Base-by-base conservation (phyloP, 257 asterid species). In the Lycium barbarum region DNA sequence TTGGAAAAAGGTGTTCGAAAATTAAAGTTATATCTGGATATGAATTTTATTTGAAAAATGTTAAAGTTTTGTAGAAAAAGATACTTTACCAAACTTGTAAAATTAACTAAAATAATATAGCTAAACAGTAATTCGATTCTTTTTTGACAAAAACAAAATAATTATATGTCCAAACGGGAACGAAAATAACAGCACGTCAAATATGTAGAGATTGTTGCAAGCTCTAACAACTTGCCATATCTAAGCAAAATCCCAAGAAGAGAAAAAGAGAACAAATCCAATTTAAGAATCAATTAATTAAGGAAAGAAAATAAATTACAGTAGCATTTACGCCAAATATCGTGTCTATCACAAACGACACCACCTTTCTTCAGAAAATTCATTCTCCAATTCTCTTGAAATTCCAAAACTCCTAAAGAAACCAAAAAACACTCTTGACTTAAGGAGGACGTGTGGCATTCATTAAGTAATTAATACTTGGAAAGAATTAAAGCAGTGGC, bases 301-400 rank as follows among this genome's bases (percentile, higher is more conserved):
- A 73, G 80, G 20, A 47, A 20, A 49, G 17, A 74, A 74, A 74
- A 6, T 22, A 72, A n/a, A 4, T 9, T 22, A 43, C 20, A 74
- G 81, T 49, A 43, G 57, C 62, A 74, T 74, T 49, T 74, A 74
- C 81, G 61, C 45, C 62, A 74, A 49, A 49, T 74, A 22, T 49
- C 43, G 81, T 49, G 81, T 74, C 43, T 74, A 74, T 22, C 33
- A 26, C 62, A 11, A 74, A 58, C 10, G 26, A 3, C 65, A 58
- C 10, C 65, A 58, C 65, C 26, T 58, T 15, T 7, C 1, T 17
- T 8, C 17, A 22, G 45, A 68, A 22, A 22, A 45, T 20, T 47
- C 20, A 26, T 61, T 22, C 67, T 58, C 1, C 68, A 2, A 26
- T 22, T 65, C 26, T 65, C 4, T 65, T 65, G 73, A 12, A 66